Conservation (phyloP, 805 yeast species). For the Hanseniaspora mollemarum region DNA sequence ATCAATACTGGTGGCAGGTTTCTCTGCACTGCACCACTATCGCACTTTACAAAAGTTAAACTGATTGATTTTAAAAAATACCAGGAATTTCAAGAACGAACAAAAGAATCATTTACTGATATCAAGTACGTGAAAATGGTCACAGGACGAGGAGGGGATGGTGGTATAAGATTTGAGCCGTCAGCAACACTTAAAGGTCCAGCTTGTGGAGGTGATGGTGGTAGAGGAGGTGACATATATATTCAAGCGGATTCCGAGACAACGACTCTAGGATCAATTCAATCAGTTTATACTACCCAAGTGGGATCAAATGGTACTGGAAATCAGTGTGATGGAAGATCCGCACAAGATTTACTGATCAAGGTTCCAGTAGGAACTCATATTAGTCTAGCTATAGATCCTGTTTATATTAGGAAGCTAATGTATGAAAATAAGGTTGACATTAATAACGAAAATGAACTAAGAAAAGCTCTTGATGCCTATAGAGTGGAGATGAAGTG, state of each 20-base stretch:
- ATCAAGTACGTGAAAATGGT: conserved; percentile 51
- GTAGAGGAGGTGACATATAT: conserved; percentile 78
- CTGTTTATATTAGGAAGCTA: conserved; percentile 35
- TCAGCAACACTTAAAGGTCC: conserved; percentile 84
- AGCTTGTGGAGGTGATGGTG: conserved; percentile 99
- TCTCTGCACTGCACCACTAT: conserved; percentile 13
- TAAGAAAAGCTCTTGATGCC: conserved; percentile 21
- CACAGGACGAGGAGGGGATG: conserved; percentile 85
- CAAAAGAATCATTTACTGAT: conserved; percentile 38
- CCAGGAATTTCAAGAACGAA: conserved; percentile 5
- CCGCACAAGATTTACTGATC: conserved; percentile 66
- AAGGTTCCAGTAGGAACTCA: conserved; percentile 89
- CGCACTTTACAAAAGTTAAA: conserved; percentile 1
- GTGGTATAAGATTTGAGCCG: conserved; percentile 71
- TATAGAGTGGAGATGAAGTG: conserved; percentile 29
- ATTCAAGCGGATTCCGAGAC: conserved; percentile 67
- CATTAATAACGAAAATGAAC: conserved; percentile 19
- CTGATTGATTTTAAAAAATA: conserved; percentile 3
- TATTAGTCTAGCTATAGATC: conserved; percentile 74
- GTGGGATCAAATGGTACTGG: conserved; percentile 63
- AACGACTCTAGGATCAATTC: conserved; percentile 58
- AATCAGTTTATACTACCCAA: conserved; percentile 56
- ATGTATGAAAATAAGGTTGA: conserved; percentile 20
- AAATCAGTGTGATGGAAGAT: conserved; percentile 74
- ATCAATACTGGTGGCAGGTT: conserved; percentile 10